Base-by-base conservation (phyloP, 2,329 filamentous ascomycete species). In the Periglandula ipomoeae region DNA sequence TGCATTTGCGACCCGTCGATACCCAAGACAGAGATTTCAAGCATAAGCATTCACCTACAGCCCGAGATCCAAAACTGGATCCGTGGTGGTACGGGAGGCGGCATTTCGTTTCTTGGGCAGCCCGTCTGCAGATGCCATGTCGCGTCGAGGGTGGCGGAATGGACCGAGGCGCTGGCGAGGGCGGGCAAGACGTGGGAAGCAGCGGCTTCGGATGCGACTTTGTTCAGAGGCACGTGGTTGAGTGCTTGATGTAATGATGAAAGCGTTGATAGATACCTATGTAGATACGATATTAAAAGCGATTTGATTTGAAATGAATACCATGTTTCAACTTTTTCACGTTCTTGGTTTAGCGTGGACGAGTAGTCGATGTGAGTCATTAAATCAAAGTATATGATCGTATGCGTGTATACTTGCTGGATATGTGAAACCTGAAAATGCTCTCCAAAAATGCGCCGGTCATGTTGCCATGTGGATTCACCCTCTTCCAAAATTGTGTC, bases 61-160 rank as follows among this genome's bases (percentile, higher is more conserved):
- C 40, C 58, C 13, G 49, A 55, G 3, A 1, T 65, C n/a, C 60
- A 64, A 30, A 50, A 51, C 5, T 65, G 63, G 63, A 53, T 63
- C 6, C 54, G 57, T 15, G 40, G 32, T 11, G 47, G 40, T 42
- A 52, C 0, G 59, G 61, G 0, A 54, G 57, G 47, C 24, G 32
- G 45, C 51, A 47, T 55, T 30, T 40, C 43, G 0, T 49, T 52
- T 7, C 40, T 46, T 23, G 53, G 49, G 1, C 41, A 52, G 32
- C 42, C 53, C 13, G 49, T 55, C 11, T 55, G 53, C 34, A 50
- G 49, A n/a, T 53, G 53, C 41, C 51, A 49, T 39, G 48, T 46
- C 3, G 50, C 47, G 3, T 26, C 47, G 10, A 50, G 50, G 42
- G 41, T 55, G 17, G 47, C 51, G 4, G 41, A 47, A 34, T 55